A percentile compares a stretch with the other conserved stretches of the same genome.
Evolutionary conservation across 2,329 filamentous ascomycete species (phyloP).

Genomic region (Alternaria viburni): DNA sequence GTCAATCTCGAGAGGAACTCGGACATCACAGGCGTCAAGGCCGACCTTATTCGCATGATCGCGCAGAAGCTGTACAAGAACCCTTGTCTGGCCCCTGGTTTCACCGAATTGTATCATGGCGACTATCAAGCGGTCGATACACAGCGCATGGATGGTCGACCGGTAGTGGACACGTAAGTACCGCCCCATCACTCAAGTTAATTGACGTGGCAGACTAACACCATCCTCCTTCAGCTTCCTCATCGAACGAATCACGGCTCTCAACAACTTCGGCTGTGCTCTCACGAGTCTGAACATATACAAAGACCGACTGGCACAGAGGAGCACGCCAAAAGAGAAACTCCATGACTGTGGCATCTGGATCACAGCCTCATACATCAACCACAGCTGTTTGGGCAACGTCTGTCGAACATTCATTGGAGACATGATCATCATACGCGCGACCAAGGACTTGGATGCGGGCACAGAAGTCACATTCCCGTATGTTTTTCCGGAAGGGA

Average conservation of each 20-base stretch:
- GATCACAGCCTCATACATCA: constrained; percentile 51
- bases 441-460: constrained; percentile 38
- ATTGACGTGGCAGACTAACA: not conserved
- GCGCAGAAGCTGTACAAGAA: constrained; percentile 57
- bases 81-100: constrained; percentile 39
- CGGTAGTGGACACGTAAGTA: constrained; percentile 53
- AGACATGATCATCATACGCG: constrained; percentile 49
- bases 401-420: constrained; percentile 48
- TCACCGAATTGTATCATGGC: constrained; percentile 48
- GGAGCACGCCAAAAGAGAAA: too few relatives aligned
- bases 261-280: constrained; percentile 55
- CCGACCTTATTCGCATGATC: constrained; percentile 50
- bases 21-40: constrained; percentile 48
- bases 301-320: not conserved
- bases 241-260: constrained; percentile 49
- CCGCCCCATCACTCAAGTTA: too few relatives aligned
- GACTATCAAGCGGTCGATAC: constrained; percentile 45
- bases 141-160: constrained; percentile 41
- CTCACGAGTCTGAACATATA: constrained; percentile 18
- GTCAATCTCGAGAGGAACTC: constrained; percentile 48
- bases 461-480: constrained; percentile 23
- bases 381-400: constrained; percentile 53
- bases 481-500: constrained; percentile 5
- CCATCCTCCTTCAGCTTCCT: constrained; percentile 47
- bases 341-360: constrained; percentile 46